Conservation (phyloP, 2,329 filamentous ascomycete species). For the Fusarium udum region DNA sequence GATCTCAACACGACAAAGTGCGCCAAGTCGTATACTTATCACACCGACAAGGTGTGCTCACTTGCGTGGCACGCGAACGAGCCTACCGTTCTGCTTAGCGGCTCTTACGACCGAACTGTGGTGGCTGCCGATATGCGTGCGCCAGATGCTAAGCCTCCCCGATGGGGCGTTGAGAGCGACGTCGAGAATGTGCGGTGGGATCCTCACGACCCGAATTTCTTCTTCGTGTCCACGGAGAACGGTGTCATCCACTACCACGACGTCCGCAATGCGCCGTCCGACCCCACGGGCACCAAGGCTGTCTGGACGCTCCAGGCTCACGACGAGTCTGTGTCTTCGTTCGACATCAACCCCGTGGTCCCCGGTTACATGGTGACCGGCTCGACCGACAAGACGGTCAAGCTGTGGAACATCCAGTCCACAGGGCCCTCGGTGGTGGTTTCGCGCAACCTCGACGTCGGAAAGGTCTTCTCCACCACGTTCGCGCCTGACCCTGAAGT, state of each 20-base stretch:
- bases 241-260: constrained; percentile 95
- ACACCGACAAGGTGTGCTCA: constrained; percentile 98
- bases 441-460: constrained; percentile 89
- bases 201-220: constrained; percentile 89
- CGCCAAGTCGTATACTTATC: constrained; percentile 94
- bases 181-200: constrained; percentile 95
- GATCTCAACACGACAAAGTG: constrained; percentile 91
- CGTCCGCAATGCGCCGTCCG: constrained; percentile 76
- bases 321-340: constrained; percentile 88
- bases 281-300: constrained; percentile 79
- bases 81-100: constrained; percentile 87
- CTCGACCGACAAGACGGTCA: constrained; percentile 93
- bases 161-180: constrained; percentile 95
- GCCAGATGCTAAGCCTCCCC: constrained; percentile 80
- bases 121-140: constrained; percentile 97
- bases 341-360: constrained; percentile 89
- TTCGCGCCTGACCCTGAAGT: constrained; percentile 94
- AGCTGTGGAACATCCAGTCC: constrained; percentile 91
- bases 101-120: constrained; percentile 93
- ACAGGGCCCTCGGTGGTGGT: constrained; percentile 90
- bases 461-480: constrained; percentile 89
- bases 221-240: constrained; percentile 93
- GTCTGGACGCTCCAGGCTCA: constrained; percentile 97
- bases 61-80: constrained; percentile 91
- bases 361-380: constrained; percentile 94